Base-by-base conservation (phyloP, 371 early-diverging fungal species). In the Funneliformis caledonium region DNA sequence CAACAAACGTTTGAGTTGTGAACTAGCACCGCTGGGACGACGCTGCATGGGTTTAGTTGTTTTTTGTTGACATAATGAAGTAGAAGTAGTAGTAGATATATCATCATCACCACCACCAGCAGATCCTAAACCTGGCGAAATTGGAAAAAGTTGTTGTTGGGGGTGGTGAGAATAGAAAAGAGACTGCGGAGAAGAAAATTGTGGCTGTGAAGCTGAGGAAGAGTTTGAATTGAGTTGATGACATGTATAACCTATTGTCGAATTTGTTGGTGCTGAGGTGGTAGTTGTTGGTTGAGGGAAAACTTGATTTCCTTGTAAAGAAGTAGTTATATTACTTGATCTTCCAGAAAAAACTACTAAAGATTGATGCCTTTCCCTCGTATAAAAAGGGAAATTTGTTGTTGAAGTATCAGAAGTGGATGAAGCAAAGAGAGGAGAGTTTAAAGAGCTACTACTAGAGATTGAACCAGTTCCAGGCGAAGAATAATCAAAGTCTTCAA, bases 401-500 rank as follows among this genome's bases (percentile, higher is more conserved):
- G n/a, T 14, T 68, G 68, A 43, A 68, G 16, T 37, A 43, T 26
- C 43, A 68, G 42, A 31, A 31, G 67, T 0, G 19, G 67, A 75
- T 14, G 68, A 61, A 26, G 76, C 26, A 2, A 76, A 12, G 22
- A 61, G 43, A 42, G 76, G 76, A 14, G 76, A 76, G 37, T 43
- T 76, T n/a, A 61, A 60, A 33, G 76, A 76, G 62, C 76, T 76
- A 76, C 62, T 76, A 43, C 42, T 61, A 19, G 76, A 76, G 26
- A 37, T 76, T 43, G 76, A 59, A 61, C 62, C 62, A 68, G 69
- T 48, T 19, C 78, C 69, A 7, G 78, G 56, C 1, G 78, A 31
- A 3, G 78, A 78, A 59, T 26, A 73, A 19, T 78, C 78, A 42
- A 50, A 78, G 19, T 78, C 78, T 78, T 78, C 78, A 33, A 78